Evolutionary conservation across 495 filamentous ascomycete genomes (phyloP), one percentile per base, ranked within the genome.

Genomic region (Ascobolus immersus): DNA sequence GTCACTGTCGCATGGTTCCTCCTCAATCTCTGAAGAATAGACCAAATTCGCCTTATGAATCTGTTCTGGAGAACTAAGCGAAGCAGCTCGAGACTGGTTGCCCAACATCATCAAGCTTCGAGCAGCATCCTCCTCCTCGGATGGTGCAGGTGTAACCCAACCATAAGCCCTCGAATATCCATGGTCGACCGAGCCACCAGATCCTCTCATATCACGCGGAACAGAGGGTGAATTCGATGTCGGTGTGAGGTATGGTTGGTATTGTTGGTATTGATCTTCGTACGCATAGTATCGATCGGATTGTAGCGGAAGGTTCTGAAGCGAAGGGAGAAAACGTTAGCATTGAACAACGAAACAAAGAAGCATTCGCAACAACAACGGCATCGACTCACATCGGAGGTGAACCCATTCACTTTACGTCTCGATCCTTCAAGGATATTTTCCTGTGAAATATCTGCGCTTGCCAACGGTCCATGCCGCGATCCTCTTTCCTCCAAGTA

Each of bases 401-500:
- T 49, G 40, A 96, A 96, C 58, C 92, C 92, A 40, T 86, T 77
- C 48, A 79, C 69, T 62, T 96, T 93, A 41, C 86, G 69, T 53
- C 86, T 71, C 41, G 80, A 80, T 45, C 89, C 86, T 54, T 94
- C 82, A 35, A 96, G 74, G 54, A 96, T 94, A 47, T 96, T 96
- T 37, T 90, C 78, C 41, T 92, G 64, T 52, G 82, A 93, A 47
- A 96, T 96, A 37, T 94, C 86, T 3, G 86, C 47, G 21, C 47
- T 50, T 4, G 47, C 42, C 25, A 49, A 42, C 8, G 47, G 42
- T n/a, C n/a, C n/a, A n/a, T n/a, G n/a, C n/a, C 9, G 40, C 47
- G 17, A 44, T 32, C 33, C 42, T 45, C 20, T 33, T 34, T 21
- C 47, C 32, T 39, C n/a, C n/a, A n/a, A n/a, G n/a, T n/a, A n/a